phyloP scores from a whole-genome alignment of 805 yeast species.

The Kodamaea jinghongensis region DNA sequence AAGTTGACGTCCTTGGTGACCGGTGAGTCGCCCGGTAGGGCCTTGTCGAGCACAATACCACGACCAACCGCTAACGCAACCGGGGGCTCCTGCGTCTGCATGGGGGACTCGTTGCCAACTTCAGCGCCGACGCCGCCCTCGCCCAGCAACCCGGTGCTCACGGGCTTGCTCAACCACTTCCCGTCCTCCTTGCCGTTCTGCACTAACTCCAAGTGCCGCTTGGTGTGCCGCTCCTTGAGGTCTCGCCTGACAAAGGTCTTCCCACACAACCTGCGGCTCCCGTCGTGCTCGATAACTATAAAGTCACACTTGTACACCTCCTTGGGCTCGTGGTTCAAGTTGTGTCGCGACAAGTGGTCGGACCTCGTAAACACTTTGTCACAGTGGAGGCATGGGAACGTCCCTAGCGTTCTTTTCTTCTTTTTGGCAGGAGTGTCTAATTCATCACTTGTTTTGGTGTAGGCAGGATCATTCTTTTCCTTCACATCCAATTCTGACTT shows the following conservation, averaged over 20 bases:
- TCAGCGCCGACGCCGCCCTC: no score
- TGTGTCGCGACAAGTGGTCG: constrained; percentile 64
- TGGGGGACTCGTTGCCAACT: no score
- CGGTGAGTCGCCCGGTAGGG: no score
- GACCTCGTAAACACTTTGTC: constrained; percentile 56
- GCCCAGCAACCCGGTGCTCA: not conserved
- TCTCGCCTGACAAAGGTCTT: constrained; percentile 66
- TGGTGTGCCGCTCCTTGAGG: constrained; percentile 41
- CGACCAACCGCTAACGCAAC: no score
- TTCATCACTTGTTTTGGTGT: not conserved
- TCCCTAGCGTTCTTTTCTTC: constrained; percentile 29
- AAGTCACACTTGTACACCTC: constrained; percentile 58
- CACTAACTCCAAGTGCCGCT: constrained; percentile 24
- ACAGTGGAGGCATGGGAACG: constrained; percentile 41
- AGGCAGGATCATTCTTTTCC: constrained; percentile 1
- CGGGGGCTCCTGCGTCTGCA: no score
- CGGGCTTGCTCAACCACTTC: not conserved
- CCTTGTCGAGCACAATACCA: no score
- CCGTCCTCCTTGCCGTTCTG: not conserved
- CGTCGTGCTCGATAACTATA: constrained; percentile 38
- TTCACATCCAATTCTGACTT: not conserved
- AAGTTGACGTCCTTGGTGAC: no score
- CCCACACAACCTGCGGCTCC: constrained; percentile 44
- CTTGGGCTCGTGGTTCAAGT: constrained; percentile 55
- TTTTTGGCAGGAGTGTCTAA: constrained; percentile 10